Evolutionary conservation across 192 early-diverging fungal species (phyloP).

Genomic region (Entomortierella chlamydospora): DNA sequence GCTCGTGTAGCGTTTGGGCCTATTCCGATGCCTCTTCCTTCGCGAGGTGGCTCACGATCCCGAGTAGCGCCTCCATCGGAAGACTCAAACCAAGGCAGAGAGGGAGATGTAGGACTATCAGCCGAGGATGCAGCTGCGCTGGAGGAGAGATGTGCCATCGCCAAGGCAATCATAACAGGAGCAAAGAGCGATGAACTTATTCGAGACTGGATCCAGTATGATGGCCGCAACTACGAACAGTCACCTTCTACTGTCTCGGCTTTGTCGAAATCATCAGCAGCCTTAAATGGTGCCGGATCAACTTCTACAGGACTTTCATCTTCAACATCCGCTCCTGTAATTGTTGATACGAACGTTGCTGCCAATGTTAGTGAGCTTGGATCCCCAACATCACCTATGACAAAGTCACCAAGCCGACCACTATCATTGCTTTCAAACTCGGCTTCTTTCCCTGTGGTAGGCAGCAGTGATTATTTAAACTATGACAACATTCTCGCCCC

Average conservation of each 20-base stretch:
- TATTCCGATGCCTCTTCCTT: conserved; percentile 23
- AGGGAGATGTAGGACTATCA: not conserved
- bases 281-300: not conserved
- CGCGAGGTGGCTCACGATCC: not conserved
- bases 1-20: conserved; percentile 27
- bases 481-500: conserved; percentile 49
- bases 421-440: conserved; percentile 34
- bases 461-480: conserved; percentile 38
- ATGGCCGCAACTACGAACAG: conserved; percentile 40
- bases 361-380: not conserved
- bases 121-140: not conserved
- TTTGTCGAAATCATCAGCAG: not conserved
- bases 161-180: conserved; percentile 24
- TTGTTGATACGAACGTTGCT: not conserved
- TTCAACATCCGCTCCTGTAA: not conserved
- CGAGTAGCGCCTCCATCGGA: not conserved
- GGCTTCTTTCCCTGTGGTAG: conserved; percentile 31
- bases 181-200: conserved; percentile 42
- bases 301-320: not conserved
- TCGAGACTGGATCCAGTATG: conserved; percentile 50
- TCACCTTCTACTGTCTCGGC: not conserved
- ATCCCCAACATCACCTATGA: not conserved
- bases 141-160: conserved; percentile 38
- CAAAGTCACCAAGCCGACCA: conserved; percentile 36
- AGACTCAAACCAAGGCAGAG: not conserved